phyloP scores from a whole-genome alignment of 2,329 filamentous ascomycete species.

The Rhynchosporium secalis region DNA sequence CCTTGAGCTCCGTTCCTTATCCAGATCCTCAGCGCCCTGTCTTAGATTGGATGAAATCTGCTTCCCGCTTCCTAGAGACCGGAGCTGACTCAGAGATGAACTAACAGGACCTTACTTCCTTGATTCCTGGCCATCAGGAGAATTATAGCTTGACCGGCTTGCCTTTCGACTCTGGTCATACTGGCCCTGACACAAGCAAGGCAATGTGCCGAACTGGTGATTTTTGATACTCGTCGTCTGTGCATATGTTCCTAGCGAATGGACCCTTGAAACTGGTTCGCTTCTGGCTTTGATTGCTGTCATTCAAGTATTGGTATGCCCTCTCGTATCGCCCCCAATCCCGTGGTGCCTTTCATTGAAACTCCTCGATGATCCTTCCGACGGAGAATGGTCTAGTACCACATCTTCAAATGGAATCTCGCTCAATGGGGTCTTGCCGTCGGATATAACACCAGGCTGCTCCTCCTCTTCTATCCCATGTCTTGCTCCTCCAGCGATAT shows the following conservation, averaged over 20 bases:
- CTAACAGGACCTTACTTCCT: neutral
- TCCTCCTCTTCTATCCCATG: conserved; percentile 29
- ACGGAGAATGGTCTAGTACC: conserved; percentile 26
- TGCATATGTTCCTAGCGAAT: neutral
- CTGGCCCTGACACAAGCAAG: neutral
- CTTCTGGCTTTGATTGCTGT: neutral
- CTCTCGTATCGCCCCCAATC: conserved; percentile 30
- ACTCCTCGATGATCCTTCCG: conserved; percentile 25
- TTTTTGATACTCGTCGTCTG: neutral
- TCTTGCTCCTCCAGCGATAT: conserved; percentile 24
- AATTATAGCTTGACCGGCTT: neutral
- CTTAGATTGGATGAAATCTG: neutral
- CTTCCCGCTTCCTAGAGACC: neutral
- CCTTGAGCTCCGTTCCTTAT: neutral
- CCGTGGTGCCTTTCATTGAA: conserved; percentile 28
- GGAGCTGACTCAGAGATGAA: neutral
- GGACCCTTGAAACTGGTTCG: neutral
- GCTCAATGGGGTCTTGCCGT: conserved; percentile 36
- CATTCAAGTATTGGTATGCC: conserved; percentile 34
- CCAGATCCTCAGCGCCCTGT: neutral
- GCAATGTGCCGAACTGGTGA: neutral
- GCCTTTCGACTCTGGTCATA: neutral
- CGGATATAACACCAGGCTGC: conserved; percentile 29
- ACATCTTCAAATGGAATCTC: conserved; percentile 38
- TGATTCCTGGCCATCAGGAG: neutral